These are phyloP conservation scores for Trapa incisa DNA, from an alignment of 345 rosid genomes.

Conservation along the genomic window DNA sequence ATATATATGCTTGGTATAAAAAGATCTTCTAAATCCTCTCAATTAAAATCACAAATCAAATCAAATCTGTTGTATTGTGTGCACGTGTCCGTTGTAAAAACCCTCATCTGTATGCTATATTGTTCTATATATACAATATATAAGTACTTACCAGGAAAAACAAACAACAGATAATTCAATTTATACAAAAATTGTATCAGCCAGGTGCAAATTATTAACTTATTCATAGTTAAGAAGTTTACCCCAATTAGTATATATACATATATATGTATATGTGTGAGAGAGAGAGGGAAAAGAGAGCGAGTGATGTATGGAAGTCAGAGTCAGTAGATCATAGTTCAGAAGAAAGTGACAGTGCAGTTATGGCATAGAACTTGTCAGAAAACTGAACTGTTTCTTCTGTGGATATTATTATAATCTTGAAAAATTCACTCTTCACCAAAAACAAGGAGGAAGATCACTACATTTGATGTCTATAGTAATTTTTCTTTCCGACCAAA, in stretches of 20 bases:
- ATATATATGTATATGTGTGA: neutral
- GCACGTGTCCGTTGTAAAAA: too few relatives aligned
- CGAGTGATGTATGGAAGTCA: neutral
- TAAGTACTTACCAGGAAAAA: neutral
- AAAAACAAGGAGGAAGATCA: too few relatives aligned
- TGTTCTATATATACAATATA: neutral
- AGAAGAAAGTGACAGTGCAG: neutral
- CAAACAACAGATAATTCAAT: neutral
- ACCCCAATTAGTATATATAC: neutral
- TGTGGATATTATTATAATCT: neutral
- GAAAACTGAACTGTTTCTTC: neutral
- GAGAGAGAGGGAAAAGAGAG: neutral
- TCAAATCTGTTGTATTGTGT: too few relatives aligned
- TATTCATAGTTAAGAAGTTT: neutral
- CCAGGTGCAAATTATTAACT: neutral
- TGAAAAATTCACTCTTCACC: too few relatives aligned
- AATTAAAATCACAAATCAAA: neutral
- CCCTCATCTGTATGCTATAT: too few relatives aligned
- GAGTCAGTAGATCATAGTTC: neutral
- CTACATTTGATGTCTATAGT: too few relatives aligned
- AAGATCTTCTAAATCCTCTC: too few relatives aligned
- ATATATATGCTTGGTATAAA: too few relatives aligned
- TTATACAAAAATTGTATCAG: neutral
- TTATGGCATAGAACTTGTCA: neutral
- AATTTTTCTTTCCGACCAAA: too few relatives aligned